Conservation (phyloP, 1,284 basidiomycete genomes). For the Ganoderma lingzhi region DNA sequence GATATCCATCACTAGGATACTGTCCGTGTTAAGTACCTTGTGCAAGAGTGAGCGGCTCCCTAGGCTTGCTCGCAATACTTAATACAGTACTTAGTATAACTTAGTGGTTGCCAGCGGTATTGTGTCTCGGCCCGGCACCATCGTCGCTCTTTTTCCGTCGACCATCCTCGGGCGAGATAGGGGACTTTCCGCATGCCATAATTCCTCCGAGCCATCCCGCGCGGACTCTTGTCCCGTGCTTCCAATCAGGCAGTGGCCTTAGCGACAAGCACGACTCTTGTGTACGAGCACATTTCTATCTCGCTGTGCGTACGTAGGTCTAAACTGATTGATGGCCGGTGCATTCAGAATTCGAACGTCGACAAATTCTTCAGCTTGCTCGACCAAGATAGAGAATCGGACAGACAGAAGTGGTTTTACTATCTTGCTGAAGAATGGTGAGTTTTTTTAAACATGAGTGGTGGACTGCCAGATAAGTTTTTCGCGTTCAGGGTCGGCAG, state of each 20-base stretch:
- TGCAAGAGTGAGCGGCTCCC: too few species aligned
- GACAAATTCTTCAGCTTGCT: slow-evolving; percentile 63
- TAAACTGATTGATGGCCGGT: neutral
- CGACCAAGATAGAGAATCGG: slow-evolving; percentile 53
- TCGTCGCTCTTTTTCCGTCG: neutral
- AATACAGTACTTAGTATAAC: too few species aligned
- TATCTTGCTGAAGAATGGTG: neutral
- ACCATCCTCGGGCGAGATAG: slow-evolving; percentile 22
- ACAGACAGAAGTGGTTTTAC: slow-evolving; percentile 45
- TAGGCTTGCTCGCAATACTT: too few species aligned
- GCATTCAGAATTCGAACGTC: slow-evolving; percentile 65
- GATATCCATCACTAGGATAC: too few species aligned
- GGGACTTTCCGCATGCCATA: slow-evolving; percentile 30
- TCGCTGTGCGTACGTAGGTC: neutral
- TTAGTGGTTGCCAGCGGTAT: too few species aligned
- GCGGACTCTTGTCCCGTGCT: slow-evolving; percentile 48
- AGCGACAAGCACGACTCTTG: slow-evolving; percentile 54
- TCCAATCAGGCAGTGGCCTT: slow-evolving; percentile 67
- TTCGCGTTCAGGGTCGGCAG: neutral
- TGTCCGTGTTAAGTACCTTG: too few species aligned
- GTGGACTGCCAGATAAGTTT: neutral
- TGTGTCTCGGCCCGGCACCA: neutral
- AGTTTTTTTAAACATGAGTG: neutral
- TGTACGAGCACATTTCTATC: slow-evolving; percentile 48
- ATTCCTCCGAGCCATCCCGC: slow-evolving; percentile 41